Percentiles rank a stretch among this genome's conserved stretches.
phyloP scores from a whole-genome alignment of 1,139 yeast species.

The Hemisphaericaspora xylanilytica region DNA sequence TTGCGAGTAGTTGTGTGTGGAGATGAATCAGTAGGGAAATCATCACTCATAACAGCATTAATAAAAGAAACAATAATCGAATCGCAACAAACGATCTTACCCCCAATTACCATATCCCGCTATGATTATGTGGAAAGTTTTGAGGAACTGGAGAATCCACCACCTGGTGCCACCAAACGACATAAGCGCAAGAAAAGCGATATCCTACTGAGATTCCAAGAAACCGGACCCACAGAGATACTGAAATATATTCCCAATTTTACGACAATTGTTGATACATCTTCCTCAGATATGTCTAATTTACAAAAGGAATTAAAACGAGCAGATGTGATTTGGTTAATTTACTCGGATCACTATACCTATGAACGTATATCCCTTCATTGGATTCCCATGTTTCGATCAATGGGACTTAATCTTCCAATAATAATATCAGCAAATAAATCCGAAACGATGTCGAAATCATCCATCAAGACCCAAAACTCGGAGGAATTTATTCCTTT shows the following conservation, averaged over 20 bases:
- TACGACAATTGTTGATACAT: conserved; percentile 77
- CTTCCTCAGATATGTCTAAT: conserved; percentile 57
- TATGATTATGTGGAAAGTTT: conserved; percentile 37
- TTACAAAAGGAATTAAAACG: conserved; percentile 74
- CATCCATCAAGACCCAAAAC: conserved; percentile 32
- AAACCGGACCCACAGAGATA: conserved; percentile 17
- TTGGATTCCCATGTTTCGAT: conserved; percentile 92
- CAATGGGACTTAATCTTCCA: conserved; percentile 89
- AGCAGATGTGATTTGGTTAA: conserved; percentile 91
- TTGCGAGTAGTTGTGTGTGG: conserved; percentile 88
- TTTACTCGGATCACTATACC: conserved; percentile 89
- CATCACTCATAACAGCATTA: conserved; percentile 70
- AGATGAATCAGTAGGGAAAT: conserved; percentile 91
- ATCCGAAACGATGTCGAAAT: conserved; percentile 46
- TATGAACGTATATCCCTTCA: conserved; percentile 87
- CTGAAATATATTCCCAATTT: conserved; percentile 57
- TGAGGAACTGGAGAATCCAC: conserved; percentile 17
- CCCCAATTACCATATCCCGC: conserved; percentile 69
- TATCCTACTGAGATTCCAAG: conserved; percentile 9
- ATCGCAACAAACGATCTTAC: conserved; percentile 74
- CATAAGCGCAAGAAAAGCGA: conserved; percentile 11
- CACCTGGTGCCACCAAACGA: conserved; percentile 4
- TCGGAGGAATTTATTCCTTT: conserved; percentile 83
- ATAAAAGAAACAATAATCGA: conserved; percentile 77
- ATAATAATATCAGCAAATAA: conserved; percentile 89